Base-by-base conservation (phyloP, 2,329 filamentous ascomycete genomes). In the Colletotrichum noveboracense region DNA sequence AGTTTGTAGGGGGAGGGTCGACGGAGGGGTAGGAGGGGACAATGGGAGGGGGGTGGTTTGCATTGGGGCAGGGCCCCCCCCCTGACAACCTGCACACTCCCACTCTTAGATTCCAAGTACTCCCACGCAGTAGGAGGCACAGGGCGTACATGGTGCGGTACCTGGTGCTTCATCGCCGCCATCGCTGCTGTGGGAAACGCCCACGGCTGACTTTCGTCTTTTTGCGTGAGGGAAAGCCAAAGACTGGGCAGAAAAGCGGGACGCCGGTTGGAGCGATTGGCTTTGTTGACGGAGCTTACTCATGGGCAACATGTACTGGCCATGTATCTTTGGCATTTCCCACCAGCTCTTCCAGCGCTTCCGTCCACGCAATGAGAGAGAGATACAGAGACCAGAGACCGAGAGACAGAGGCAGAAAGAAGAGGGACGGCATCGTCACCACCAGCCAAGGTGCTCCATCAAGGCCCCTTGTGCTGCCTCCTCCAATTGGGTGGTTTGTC, bases 1-100 rank as follows among this genome's bases (percentile, higher is more conserved):
- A 73, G 76, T 76, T 73, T 77, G 73, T 71, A 76, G 72, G 56
- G 72, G 68, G 69, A 76, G 74, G 68, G 74, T 76, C 70, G 74
- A 65, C 74, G 74, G 74, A 76, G 74, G 74, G 74, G 74, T 74
- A 76, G 74, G 70, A 73, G 56, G 70, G 64, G 58, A 62, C 26
- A 48, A 24, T 60, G 56, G 58, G 70, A 69, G 64, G 69, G 64
- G 73, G 64, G 74, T 66, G 64, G 70, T 73, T 69, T 76, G 58
- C 58, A 62, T 69, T 67, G 65, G 56, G 71, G 74, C 74, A 76
- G 74, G 74, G 74, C 69, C 70, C 71, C 38, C 56, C 66, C 71
- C 71, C 69, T 73, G 65, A 69, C 71, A 69, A 69, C 56, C 66
- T 68, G 65, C 70, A 61, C 70, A 73, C 70, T 72, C 70, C 64